A percentile compares a stretch with the other conserved stretches of the same genome.
These are phyloP conservation scores for Penicillium paxilli DNA, from an alignment of 495 filamentous ascomycete genomes.

Conservation along the genomic window DNA sequence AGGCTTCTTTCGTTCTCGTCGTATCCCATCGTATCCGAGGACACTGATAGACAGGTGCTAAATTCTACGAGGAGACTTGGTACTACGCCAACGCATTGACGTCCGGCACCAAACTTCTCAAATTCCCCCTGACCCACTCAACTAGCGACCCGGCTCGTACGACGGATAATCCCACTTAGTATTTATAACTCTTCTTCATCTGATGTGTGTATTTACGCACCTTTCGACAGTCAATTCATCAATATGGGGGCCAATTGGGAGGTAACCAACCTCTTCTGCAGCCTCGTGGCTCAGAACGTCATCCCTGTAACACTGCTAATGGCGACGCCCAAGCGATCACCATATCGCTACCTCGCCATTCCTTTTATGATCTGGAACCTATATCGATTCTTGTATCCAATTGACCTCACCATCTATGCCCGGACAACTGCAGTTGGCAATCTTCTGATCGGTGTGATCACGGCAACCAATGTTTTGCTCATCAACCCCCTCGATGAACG, in stretches of 20 bases:
- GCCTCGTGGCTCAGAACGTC: not conserved
- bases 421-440: not conserved
- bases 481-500: slow-evolving; percentile 14
- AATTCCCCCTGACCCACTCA: no score
- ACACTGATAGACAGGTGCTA: no score
- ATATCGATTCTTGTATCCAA: not conserved
- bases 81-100: no score
- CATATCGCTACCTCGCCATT: slow-evolving; percentile 13
- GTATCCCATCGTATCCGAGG: no score
- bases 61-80: no score
- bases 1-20: no score
- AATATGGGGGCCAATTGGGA: not conserved
- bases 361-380: slow-evolving; percentile 12
- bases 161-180: not conserved
- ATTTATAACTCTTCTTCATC: not conserved
- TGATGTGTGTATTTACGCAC: not conserved
- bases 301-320: slow-evolving; percentile 8
- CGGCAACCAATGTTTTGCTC: slow-evolving; percentile 10
- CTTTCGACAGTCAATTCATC: not conserved
- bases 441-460: not conserved
- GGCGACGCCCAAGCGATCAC: slow-evolving; percentile 7
- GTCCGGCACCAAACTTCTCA: no score
- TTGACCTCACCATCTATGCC: not conserved
- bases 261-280: not conserved
- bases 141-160: not conserved